These are phyloP conservation scores for Tricholoma terreum DNA, from an alignment of 768 basidiomycete genomes.

Conservation along the genomic window DNA sequence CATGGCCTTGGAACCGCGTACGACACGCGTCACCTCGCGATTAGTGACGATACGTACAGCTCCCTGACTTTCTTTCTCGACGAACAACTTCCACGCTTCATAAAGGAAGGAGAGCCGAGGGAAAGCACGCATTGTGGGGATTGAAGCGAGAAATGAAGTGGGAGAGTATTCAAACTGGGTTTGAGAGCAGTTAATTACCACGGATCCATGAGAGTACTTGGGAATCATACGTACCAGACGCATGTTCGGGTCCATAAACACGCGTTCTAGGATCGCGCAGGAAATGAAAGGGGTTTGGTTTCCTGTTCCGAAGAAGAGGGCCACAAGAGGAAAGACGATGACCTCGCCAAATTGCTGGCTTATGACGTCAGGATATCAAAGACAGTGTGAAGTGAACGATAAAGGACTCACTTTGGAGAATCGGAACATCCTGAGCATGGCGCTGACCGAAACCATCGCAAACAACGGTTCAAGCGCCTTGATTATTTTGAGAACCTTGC, in stretches of 20 bases:
- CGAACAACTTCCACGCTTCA: constrained; percentile 22
- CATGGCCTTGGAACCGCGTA: constrained; percentile 15
- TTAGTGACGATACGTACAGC: constrained; percentile 21
- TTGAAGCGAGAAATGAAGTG: constrained; percentile 26
- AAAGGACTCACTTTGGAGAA: constrained; percentile 27
- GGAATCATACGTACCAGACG: constrained; percentile 20
- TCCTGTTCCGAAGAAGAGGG: constrained; percentile 32
- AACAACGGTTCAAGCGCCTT: constrained; percentile 27
- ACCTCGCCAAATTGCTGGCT: constrained; percentile 27
- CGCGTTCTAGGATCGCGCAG: constrained; percentile 29
- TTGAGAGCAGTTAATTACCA: background rate
- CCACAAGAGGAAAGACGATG: constrained; percentile 29
- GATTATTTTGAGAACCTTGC: constrained; percentile 26
- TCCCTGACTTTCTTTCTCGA: constrained; percentile 24
- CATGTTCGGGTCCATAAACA: constrained; percentile 35
- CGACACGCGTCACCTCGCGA: constrained; percentile 26
- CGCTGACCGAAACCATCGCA: constrained; percentile 27
- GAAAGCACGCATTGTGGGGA: constrained; percentile 29
- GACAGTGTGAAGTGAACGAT: too few relatives aligned
- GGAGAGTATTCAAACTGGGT: constrained; percentile 30
- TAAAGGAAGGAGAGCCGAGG: constrained; percentile 26
- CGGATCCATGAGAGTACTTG: background rate
- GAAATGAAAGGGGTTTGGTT: constrained; percentile 34
- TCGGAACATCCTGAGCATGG: constrained; percentile 27
- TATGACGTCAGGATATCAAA: background rate